These are phyloP conservation scores for Artemisia argyi DNA, from an alignment of 129 eudicot genomes.

Conservation along the genomic window DNA sequence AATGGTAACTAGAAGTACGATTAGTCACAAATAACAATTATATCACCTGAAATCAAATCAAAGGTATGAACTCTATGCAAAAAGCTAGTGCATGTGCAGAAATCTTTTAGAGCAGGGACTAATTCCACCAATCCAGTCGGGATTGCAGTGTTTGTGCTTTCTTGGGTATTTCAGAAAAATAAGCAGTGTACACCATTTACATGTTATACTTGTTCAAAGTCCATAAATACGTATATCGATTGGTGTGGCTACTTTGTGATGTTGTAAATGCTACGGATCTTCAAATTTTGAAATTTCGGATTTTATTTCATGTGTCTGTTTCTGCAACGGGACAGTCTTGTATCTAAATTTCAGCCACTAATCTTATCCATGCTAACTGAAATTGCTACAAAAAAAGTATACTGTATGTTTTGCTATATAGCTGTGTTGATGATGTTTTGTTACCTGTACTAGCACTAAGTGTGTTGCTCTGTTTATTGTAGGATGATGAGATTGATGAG, in stretches of 20 bases:
- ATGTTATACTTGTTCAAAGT: background rate
- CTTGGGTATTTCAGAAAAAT: background rate
- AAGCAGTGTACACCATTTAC: background rate
- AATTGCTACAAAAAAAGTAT: no score
- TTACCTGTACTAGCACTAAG: constrained; percentile 12
- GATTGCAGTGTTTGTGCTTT: background rate
- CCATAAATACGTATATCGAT: background rate
- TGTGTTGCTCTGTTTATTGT: constrained; percentile 7
- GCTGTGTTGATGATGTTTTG: background rate
- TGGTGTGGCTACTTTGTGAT: background rate
- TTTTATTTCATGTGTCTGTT: background rate
- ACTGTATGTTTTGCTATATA: background rate
- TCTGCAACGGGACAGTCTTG: background rate
- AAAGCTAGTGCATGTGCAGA: background rate
- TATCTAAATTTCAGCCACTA: background rate
- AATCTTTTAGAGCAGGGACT: background rate
- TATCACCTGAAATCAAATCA: constrained; percentile 5
- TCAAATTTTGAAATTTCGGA: background rate
- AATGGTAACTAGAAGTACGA: constrained; percentile 1
- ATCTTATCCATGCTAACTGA: no score
- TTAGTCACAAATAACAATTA: background rate
- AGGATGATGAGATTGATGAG: constrained; percentile 40
- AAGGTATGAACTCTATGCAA: background rate
- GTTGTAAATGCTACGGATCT: constrained; percentile 6
- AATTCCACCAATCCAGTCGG: background rate